A percentile compares a stretch with the other conserved stretches of the same genome.
These are phyloP conservation scores for Phytopythium aichiense DNA, from an alignment of 352 stramenopile genomes.

Conservation along the genomic window DNA sequence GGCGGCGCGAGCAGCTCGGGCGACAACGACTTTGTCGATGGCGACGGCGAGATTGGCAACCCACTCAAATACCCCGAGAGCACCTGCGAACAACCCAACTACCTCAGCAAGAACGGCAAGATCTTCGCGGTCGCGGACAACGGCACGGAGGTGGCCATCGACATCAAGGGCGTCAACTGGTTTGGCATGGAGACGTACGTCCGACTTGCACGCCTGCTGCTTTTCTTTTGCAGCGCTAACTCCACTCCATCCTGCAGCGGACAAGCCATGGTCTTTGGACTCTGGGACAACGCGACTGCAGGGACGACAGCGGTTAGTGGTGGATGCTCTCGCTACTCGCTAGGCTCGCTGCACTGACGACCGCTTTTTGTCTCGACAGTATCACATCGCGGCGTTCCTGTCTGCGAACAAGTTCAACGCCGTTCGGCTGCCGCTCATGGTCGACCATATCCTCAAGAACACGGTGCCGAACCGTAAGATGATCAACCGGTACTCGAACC, in stretches of 20 bases:
- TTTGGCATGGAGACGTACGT: conserved; percentile 38
- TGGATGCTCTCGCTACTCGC: background rate
- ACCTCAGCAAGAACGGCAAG: conserved; percentile 48
- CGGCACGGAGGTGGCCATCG: conserved; percentile 28
- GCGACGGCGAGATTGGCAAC: conserved; percentile 52
- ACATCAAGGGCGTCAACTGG: conserved; percentile 42
- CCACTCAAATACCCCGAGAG: conserved; percentile 44
- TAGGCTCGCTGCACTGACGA: background rate
- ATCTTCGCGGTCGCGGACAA: conserved; percentile 35
- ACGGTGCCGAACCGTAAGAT: conserved; percentile 15
- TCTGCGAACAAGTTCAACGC: conserved; percentile 37
- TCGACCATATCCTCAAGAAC: conserved; percentile 30
- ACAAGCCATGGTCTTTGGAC: conserved; percentile 21
- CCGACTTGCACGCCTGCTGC: background rate
- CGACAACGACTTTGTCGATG: conserved; percentile 4
- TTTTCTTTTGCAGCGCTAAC: too few species aligned
- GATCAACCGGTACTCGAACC: conserved; percentile 29
- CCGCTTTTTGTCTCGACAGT: conserved; percentile 7
- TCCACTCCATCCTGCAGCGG: background rate
- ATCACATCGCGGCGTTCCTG: conserved; percentile 30
- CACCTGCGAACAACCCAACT: conserved; percentile 16
- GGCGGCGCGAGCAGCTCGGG: conserved; percentile 8
- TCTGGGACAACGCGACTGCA: conserved; percentile 24
- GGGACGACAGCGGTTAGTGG: conserved; percentile 16
- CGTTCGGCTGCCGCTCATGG: conserved; percentile 25